Conservation (phyloP, 108 stramenopile genomes). For the Conticribra weissflogii region DNA sequence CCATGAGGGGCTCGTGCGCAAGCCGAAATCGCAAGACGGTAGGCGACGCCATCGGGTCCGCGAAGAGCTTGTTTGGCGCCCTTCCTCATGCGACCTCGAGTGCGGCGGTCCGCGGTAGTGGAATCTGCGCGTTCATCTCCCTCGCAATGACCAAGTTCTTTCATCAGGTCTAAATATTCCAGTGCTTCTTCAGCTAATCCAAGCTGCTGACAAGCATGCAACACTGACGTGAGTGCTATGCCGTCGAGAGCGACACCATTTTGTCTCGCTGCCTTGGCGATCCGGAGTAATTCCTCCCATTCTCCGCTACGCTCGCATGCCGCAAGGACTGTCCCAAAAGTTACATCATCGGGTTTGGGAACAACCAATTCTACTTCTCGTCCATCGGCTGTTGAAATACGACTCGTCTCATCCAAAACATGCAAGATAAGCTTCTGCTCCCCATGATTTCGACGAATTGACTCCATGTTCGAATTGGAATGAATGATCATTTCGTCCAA, state of each 20-base stretch:
- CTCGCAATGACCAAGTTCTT: constrained; percentile 29
- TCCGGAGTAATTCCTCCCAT: constrained; percentile 64
- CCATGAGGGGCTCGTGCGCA: constrained; percentile 64
- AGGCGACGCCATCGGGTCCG: constrained; percentile 83
- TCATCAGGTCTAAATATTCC: constrained; percentile 69
- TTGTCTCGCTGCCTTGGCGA: constrained; percentile 54
- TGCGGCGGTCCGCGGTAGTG: constrained; percentile 22
- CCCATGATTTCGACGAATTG: not conserved
- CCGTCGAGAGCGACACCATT: constrained; percentile 64
- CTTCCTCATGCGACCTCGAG: constrained; percentile 49
- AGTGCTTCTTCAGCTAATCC: constrained; percentile 72
- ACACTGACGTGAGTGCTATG: constrained; percentile 60
- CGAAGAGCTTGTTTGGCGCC: constrained; percentile 57
- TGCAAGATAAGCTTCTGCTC: not conserved
- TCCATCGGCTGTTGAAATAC: too few species aligned
- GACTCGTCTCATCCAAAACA: not conserved
- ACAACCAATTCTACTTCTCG: constrained; percentile 22
- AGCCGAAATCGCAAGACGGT: constrained; percentile 79
- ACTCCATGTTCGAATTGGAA: constrained; percentile 21
- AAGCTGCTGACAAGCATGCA: constrained; percentile 83
- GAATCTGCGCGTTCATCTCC: not conserved
- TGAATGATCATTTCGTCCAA: constrained; percentile 66
- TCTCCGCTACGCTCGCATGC: constrained; percentile 72
- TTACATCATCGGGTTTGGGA: constrained; percentile 72
- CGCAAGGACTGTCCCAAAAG: constrained; percentile 80